Percentiles rank a stretch among this genome's conserved stretches.
Evolutionary conservation across 768 basidiomycete species (phyloP).

Genomic region (Tephrocybe rancida): DNA sequence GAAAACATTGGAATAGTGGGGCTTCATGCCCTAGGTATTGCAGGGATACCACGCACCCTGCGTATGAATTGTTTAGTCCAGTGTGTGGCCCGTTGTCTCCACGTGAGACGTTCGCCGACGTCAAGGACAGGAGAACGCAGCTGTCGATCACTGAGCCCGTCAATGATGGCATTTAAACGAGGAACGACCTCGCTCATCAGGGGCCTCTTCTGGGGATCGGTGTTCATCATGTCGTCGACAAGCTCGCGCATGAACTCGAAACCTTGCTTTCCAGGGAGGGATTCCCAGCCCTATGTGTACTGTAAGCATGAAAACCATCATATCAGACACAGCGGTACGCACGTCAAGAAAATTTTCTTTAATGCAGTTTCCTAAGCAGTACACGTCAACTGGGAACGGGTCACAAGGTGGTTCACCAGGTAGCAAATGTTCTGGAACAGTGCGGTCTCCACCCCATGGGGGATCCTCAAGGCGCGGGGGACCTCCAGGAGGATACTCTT

Average conservation of each 20-base stretch:
- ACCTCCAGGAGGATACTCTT: constrained; percentile 13
- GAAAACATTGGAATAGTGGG: too few species aligned
- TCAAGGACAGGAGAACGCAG: constrained; percentile 1
- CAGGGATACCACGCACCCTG: not conserved
- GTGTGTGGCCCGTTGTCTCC: not conserved
- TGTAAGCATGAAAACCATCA: not conserved
- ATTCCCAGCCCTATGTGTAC: not conserved
- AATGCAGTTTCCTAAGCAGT: constrained; percentile 5
- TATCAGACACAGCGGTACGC: not conserved
- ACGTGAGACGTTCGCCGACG: not conserved
- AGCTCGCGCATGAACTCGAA: constrained; percentile 1
- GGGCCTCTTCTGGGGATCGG: constrained; percentile 1
- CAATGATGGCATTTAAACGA: not conserved
- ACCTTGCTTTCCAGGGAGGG: not conserved
- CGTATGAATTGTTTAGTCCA: not conserved
- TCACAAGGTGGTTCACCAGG: constrained; percentile 4
- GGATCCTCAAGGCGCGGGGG: not conserved
- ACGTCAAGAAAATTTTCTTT: constrained; percentile 1
- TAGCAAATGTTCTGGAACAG: constrained; percentile 3
- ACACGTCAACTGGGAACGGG: constrained; percentile 6
- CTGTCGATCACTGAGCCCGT: not conserved
- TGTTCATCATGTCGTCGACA: constrained; percentile 1
- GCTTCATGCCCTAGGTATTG: constrained; percentile 6
- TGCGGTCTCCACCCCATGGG: constrained; percentile 6
- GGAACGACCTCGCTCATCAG: not conserved